Evolutionary conservation across 768 basidiomycete species (phyloP), one percentile per base, ranked within the genome.

Genomic region (Suillus hirtellus): DNA sequence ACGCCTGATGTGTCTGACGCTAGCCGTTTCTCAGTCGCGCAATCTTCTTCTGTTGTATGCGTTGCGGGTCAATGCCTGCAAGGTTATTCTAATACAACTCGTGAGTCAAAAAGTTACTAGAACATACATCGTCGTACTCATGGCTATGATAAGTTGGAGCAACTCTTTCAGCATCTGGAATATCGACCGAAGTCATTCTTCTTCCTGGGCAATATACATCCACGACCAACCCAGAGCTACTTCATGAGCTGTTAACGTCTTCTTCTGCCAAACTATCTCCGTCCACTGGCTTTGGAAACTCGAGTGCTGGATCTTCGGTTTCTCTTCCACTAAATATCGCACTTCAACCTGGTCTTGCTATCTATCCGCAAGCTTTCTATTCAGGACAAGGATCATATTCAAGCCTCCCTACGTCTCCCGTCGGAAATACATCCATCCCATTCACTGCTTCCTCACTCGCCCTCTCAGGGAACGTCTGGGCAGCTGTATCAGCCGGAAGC

Each of bases 31-130:
- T 60, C 37, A 86, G 84, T 79, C 72, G 87, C 88, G 64, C 86
- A 88, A 74, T 80, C 82, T 67, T 73, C 87, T 43, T 78, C 80
- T 70, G 86, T 93, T 62, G 80, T 94, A 65, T 93, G 92, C 81
- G 80, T 91, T 90, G 89, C 92, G 73, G 92, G 92, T 68, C 91
- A 94, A 89, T 93, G 92, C 80, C 77, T 93, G 62, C 83, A 92
- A 75, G 92, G 92, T 63, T 84, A 77, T 76, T 86, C 89, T 38
- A 93, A 93, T 71, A 84, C 82, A 27, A 89, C 90, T 43, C 72
- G 83, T 84, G 69, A 78, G 90, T 87, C 63, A 8, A 40, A 78
- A 76, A 19, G 5, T 34, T 12, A 12, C 17, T 19, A 19, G 24
- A 27, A 5, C 10, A 17, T 42, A 10, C 40, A 42, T 40, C 2